These are phyloP conservation scores for Melaleuca quinquenervia DNA, from an alignment of 345 rosid genomes.

Conservation along the genomic window DNA sequence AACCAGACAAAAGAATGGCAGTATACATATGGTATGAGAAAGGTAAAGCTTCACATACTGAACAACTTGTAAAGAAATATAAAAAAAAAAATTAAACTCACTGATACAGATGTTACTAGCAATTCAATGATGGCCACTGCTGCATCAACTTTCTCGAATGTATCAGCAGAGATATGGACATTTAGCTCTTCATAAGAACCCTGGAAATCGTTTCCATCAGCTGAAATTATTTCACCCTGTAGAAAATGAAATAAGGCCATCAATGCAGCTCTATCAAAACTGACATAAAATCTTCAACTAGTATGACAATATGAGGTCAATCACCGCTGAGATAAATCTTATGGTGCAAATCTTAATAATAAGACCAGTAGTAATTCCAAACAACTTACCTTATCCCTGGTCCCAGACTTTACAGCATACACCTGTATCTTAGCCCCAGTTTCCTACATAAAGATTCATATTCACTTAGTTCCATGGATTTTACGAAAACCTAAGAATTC, in stretches of 20 bases:
- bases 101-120: slow-evolving; percentile 68
- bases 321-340: neutral
- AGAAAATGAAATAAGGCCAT: neutral
- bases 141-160: slow-evolving; percentile 81
- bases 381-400: slow-evolving; percentile 54
- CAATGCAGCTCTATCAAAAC: neutral
- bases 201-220: slow-evolving; percentile 38
- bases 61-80: neutral
- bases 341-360: neutral
- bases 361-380: neutral
- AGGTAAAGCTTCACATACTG: neutral
- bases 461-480: neutral
- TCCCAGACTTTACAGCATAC: slow-evolving; percentile 41
- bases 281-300: neutral
- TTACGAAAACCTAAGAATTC: neutral
- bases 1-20: neutral
- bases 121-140: slow-evolving; percentile 75
- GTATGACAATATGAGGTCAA: neutral
- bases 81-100: slow-evolving; percentile 28
- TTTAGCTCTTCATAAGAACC: slow-evolving; percentile 48
- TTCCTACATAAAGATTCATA: slow-evolving; percentile 31
- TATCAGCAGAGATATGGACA: slow-evolving; percentile 67
- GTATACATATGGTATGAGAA: neutral
- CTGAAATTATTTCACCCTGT: slow-evolving; percentile 69
- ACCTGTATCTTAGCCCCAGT: slow-evolving; percentile 73